Evolutionary conservation across 1,139 yeast species (phyloP), one percentile per base, ranked within the genome.

Genomic region (Suhomyces bokatorum): DNA sequence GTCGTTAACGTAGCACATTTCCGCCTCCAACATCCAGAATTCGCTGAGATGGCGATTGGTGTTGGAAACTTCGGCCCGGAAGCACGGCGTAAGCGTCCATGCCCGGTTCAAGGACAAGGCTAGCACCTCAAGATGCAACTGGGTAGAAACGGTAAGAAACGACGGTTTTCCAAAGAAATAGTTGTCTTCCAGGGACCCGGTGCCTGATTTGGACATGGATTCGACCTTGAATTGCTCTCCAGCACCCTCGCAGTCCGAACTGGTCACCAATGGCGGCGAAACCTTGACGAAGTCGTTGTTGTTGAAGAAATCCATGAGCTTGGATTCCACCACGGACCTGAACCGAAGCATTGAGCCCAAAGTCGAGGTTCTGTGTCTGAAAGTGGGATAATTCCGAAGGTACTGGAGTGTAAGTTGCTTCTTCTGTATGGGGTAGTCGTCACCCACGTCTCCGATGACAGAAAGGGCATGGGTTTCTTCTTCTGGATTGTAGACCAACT

Each of bases 1-100:
- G 12, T 70, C 63, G 10, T 77, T 73, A 2, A 86, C 67, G 61
- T 87, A 87, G 12, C 90, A 82, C 27, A 90, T 63, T 60, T 95
- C 99, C 0, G 91, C 96, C 64, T 95, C 99, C 3, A 93, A 68
- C 97, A 95, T 91, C 97, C 98, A 93, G 64, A 95, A 95, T 63
- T 95, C 99, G 50, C 95, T 80, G 50, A 95, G 67, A 62, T 95
- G 99, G 39, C 99, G 76, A 55, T 83, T 87, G 0, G 99, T 95
- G 56, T 89, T 90, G 42, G 96, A 87, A 41, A 79, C 79, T 59
- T 95, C 99, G 0, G 99, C 99, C 49, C 99, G 72, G 60, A 95
- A 95, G 48, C 97, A 89, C 1, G 99, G 99, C 0, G 91, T 75
- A 38, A 93, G 62, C 0, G 95, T 83, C 96, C 97, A 95, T 0